Evolutionary conservation across 495 filamentous ascomycete genomes (phyloP).

Genomic region (Cercophora sp.): DNA sequence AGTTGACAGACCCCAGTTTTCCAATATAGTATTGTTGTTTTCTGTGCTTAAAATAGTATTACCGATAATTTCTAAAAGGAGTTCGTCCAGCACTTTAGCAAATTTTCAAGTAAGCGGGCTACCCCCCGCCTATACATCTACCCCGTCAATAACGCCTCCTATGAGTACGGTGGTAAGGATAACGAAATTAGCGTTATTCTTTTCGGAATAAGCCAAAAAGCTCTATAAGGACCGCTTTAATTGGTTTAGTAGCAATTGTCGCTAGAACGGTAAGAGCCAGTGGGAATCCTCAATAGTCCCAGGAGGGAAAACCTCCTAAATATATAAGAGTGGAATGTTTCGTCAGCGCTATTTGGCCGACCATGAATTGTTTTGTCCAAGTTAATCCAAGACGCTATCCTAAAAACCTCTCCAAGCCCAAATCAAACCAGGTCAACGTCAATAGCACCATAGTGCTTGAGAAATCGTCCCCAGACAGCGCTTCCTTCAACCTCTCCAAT

Average conservation of each 20-base stretch:
- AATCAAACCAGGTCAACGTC: too few species aligned
- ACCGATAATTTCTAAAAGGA: slow-evolving; percentile 66
- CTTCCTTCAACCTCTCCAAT: slow-evolving; percentile 34
- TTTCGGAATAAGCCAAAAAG: slow-evolving; percentile 53
- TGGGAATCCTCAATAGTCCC: too few species aligned
- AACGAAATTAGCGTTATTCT: slow-evolving; percentile 73
- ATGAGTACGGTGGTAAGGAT: slow-evolving; percentile 57
- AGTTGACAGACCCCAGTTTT: slow-evolving; percentile 54
- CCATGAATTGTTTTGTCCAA: too few species aligned
- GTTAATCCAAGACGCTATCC: too few species aligned
- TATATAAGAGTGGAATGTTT: too few species aligned
- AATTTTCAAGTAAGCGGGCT: slow-evolving; percentile 61
- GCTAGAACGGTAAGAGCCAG: slow-evolving; percentile 39
- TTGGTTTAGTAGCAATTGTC: slow-evolving; percentile 20
- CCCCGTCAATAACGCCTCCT: slow-evolving; percentile 58
- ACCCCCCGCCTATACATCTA: slow-evolving; percentile 71
- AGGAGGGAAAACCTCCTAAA: too few species aligned
- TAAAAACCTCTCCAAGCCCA: too few species aligned
- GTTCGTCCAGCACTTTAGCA: slow-evolving; percentile 60
- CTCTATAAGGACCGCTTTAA: slow-evolving; percentile 42
- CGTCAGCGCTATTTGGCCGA: too few species aligned
- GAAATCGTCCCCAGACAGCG: slow-evolving; percentile 40
- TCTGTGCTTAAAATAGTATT: slow-evolving; percentile 66
- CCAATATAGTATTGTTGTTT: slow-evolving; percentile 76
- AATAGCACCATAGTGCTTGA: slow-evolving; percentile 42